phyloP scores from a whole-genome alignment of 2,329 filamentous ascomycete genomes.

The Hypoxylon sp. region DNA sequence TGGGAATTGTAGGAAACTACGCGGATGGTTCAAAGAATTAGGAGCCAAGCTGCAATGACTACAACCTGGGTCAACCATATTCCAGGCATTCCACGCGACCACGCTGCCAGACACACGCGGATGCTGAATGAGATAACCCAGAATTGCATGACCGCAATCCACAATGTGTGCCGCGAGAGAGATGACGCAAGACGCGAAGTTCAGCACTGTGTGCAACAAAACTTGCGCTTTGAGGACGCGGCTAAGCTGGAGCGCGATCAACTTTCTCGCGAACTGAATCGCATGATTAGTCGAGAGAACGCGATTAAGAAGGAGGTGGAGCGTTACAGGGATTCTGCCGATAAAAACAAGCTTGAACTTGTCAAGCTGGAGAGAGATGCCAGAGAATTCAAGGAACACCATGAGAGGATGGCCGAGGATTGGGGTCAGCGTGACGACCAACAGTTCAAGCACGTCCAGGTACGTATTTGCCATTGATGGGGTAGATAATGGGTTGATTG shows the following conservation, averaged over 20 bases:
- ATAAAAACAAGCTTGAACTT: not conserved
- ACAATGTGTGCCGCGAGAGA: conserved; percentile 38
- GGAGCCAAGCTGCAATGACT: conserved; percentile 41
- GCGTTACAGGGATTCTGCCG: not conserved
- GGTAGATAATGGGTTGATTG: not conserved
- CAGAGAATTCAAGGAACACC: conserved; percentile 44
- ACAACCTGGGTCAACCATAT: conserved; percentile 44
- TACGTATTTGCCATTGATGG: conserved; percentile 38
- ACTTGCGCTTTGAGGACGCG: conserved; percentile 17
- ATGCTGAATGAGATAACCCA: conserved; percentile 47
- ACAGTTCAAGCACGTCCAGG: conserved; percentile 45
- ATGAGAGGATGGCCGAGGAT: conserved; percentile 36
- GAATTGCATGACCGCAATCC: conserved; percentile 29
- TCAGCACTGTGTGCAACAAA: conserved; percentile 34
- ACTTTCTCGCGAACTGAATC: conserved; percentile 16
- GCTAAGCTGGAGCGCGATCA: conserved; percentile 20
- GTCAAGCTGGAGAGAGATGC: not conserved
- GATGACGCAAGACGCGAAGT: conserved; percentile 37
- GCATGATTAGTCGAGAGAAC: conserved; percentile 35
- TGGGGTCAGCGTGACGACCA: conserved; percentile 47
- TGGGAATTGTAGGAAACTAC: conserved; percentile 17
- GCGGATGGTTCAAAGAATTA: conserved; percentile 32
- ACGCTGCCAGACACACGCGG: conserved; percentile 36
- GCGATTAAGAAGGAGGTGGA: conserved; percentile 41
- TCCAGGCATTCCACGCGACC: conserved; percentile 38